Percentiles rank a stretch among this genome's conserved stretches.
phyloP scores from a whole-genome alignment of 805 yeast species.

The Jamesozyma rosinii region DNA sequence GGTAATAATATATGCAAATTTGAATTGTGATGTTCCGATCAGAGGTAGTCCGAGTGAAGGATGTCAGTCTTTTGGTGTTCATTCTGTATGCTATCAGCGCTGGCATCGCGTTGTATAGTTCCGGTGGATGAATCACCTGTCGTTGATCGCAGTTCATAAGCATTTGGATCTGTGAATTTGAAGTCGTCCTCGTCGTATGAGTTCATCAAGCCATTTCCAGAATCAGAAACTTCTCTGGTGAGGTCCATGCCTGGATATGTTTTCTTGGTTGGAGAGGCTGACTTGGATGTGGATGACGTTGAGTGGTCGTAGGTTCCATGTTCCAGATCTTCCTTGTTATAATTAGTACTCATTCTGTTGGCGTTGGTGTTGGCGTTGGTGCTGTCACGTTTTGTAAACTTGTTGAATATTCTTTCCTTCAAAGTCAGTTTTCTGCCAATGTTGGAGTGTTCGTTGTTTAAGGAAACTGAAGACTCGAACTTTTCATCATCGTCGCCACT shows the following conservation, averaged over 20 bases:
- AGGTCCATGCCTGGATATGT: conserved; percentile 18
- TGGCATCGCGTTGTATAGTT: conserved; percentile 15
- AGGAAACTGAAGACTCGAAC: conserved; percentile 9
- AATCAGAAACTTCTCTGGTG: conserved; percentile 23
- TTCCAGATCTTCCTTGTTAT: background rate
- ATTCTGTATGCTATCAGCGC: conserved; percentile 13
- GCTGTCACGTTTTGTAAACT: conserved; percentile 14
- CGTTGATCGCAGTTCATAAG: conserved; percentile 6
- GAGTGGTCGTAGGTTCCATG: conserved; percentile 11
- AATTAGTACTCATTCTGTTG: background rate
- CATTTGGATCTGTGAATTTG: conserved; percentile 7
- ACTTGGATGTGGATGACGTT: conserved; percentile 7
- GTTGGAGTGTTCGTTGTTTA: conserved; percentile 28
- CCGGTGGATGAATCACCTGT: background rate
- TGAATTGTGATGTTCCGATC: background rate
- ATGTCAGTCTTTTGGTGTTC: conserved; percentile 3
- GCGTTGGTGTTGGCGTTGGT: conserved; percentile 4
- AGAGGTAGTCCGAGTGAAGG: background rate
- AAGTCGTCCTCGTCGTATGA: conserved; percentile 17
- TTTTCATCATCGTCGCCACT: conserved; percentile 18
- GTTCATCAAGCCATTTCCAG: conserved; percentile 24
- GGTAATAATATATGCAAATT: background rate
- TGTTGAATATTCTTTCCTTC: conserved; percentile 18
- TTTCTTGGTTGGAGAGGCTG: conserved; percentile 10
- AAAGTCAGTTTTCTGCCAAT: conserved; percentile 16